These are phyloP conservation scores for Thelonectria olida DNA, from an alignment of 2,329 filamentous ascomycete species.

Conservation along the genomic window DNA sequence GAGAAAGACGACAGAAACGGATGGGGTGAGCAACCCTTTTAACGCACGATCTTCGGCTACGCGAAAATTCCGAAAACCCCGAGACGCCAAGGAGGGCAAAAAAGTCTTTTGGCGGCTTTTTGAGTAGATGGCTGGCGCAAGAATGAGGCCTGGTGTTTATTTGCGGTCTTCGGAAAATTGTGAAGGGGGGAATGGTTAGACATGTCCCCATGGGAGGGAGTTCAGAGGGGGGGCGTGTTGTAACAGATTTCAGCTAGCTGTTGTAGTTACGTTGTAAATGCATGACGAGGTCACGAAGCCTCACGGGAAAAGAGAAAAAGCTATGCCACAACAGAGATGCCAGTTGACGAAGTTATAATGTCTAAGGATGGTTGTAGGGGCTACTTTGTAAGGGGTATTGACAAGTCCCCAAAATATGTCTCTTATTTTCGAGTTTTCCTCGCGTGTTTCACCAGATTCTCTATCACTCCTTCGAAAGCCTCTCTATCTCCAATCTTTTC, in stretches of 20 bases:
- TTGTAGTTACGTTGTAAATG: constrained; percentile 39
- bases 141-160: constrained; percentile 38
- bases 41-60: constrained; percentile 35
- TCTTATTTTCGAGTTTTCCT: constrained; percentile 82
- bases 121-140: constrained; percentile 41
- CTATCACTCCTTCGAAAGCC: constrained; percentile 95
- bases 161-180: constrained; percentile 30
- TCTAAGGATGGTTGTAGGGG: neutral
- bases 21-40: constrained; percentile 28
- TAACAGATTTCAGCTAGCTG: constrained; percentile 27
- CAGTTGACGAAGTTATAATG: constrained; percentile 34
- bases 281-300: constrained; percentile 35
- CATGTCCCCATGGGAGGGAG: constrained; percentile 19
- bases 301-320: constrained; percentile 32
- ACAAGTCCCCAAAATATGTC: constrained; percentile 16
- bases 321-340: constrained; percentile 29
- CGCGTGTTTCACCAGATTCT: constrained; percentile 93
- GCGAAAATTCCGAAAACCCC: constrained; percentile 26
- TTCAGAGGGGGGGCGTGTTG: constrained; percentile 24
- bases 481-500: constrained; percentile 91
- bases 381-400: neutral
- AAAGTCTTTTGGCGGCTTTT: constrained; percentile 33
- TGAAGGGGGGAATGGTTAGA: constrained; percentile 20
- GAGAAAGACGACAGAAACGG: constrained; percentile 19
- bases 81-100: constrained; percentile 33